These are phyloP conservation scores for Drechmeria coniospora DNA, from an alignment of 2,329 filamentous ascomycete species.

Conservation along the genomic window DNA sequence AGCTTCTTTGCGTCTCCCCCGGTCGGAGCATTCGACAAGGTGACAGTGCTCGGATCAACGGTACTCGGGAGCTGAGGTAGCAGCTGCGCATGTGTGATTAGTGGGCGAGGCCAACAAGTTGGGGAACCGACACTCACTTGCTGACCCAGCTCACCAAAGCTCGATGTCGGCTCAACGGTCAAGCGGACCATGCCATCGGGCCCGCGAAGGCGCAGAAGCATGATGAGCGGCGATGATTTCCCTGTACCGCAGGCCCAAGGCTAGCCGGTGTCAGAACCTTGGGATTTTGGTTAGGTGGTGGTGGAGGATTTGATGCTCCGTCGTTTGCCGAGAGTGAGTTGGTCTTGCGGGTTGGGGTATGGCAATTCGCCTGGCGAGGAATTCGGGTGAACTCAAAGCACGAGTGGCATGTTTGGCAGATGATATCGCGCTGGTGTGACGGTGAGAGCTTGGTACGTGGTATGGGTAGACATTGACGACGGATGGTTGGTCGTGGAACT, in stretches of 20 bases:
- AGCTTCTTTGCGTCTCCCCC: conserved; percentile 43
- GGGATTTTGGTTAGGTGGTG: conserved; percentile 1
- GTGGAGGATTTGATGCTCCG: too few species aligned
- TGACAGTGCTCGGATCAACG: conserved; percentile 44
- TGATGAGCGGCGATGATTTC: conserved; percentile 26
- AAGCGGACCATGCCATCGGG: conserved; percentile 88
- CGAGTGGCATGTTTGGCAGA: too few species aligned
- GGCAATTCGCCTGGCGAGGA: too few species aligned
- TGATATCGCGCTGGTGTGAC: too few species aligned
- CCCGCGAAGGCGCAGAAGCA: conserved; percentile 77
- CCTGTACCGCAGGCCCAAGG: background rate
- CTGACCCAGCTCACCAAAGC: conserved; percentile 48
- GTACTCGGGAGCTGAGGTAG: conserved; percentile 42
- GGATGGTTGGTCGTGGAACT: too few species aligned
- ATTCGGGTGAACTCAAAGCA: too few species aligned
- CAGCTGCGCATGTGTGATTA: conserved; percentile 28
- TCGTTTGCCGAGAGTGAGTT: too few species aligned
- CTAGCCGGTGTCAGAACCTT: too few species aligned
- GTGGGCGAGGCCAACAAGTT: too few species aligned
- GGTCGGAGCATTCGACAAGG: conserved; percentile 44
- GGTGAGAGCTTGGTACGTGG: too few species aligned
- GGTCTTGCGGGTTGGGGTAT: too few species aligned
- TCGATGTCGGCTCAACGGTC: conserved; percentile 56
- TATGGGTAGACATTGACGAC: too few species aligned
- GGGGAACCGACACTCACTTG: conserved; percentile 22